Conservation (phyloP, 139 green algal species). For the Spirogloea muscicola region DNA sequence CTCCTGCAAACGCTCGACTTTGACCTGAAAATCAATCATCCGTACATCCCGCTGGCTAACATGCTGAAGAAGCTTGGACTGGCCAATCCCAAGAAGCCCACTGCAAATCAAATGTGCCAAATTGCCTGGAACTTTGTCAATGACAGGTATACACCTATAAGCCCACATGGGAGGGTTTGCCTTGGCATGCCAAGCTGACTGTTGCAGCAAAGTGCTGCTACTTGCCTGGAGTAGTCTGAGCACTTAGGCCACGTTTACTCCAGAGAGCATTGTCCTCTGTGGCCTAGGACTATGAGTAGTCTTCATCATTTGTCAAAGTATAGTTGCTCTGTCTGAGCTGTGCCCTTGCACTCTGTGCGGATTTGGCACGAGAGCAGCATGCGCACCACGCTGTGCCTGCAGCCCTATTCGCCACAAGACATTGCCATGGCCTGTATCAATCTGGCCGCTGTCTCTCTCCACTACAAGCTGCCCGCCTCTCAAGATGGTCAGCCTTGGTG, state of each 20-base stretch:
- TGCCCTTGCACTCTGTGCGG: background rate
- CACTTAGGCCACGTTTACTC: too few relatives aligned
- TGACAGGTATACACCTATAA: constrained; percentile 33
- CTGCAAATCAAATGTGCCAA: constrained; percentile 2
- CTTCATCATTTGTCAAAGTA: too few relatives aligned
- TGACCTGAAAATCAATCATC: constrained; percentile 23
- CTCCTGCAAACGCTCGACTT: constrained; percentile 29
- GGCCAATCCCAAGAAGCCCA: background rate
- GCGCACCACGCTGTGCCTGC: constrained; percentile 33
- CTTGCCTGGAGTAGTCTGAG: too few relatives aligned
- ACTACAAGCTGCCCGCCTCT: background rate
- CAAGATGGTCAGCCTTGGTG: constrained; percentile 13
- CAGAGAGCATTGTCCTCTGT: too few relatives aligned
- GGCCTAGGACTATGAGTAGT: too few relatives aligned
- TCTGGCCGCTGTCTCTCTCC: constrained; percentile 9
- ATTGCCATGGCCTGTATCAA: constrained; percentile 35
- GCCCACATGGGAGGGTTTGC: background rate
- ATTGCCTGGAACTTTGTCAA: constrained; percentile 43
- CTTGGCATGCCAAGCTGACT: background rate
- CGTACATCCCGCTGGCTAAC: constrained; percentile 18
- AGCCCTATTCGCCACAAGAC: constrained; percentile 21
- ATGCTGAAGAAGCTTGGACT: constrained; percentile 25
- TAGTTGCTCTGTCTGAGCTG: too few relatives aligned
- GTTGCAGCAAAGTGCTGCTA: too few relatives aligned
- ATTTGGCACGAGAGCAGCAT: constrained; percentile 9